Evolutionary conservation across 1,284 basidiomycete species (phyloP), one percentile per base, ranked within the genome.

Genomic region (Phaffia rhodozyma): DNA sequence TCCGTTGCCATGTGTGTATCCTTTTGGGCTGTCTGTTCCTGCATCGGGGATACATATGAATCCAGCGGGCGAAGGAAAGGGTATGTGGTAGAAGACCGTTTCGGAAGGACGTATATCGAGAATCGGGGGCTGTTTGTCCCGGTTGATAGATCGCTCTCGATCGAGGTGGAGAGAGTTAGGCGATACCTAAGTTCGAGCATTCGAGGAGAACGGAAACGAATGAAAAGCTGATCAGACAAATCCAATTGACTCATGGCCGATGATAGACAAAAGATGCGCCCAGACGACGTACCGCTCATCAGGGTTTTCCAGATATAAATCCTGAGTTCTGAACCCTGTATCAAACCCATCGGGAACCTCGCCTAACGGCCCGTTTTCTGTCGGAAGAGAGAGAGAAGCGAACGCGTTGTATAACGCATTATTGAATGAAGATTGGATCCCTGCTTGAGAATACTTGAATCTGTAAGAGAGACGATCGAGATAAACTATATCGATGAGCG

Each of bases 371-470:
- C 38, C 38, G 13, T 43, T 43, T 43, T 16, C 13, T 16, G 38
- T 43, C 16, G 38, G 38, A 43, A 16, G 38, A 34, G 58, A 32
- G 1, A 50, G n/a, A 3, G 9, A 34, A 21, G 58, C 34, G 25
- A 59, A 48, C 53, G 51, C 53, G 32, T 55, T 43, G 60, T 62
- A 38, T 9, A 54, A 48, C 29, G 54, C 60, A 27, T 32, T 48
- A 32, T 61, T 52, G 18, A 48, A 54, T 30, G 34, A 38, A 30
- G 53, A 34, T 49, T 18, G 30, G 13, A 70, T 60, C 60, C 67
- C 63, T 5, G 67, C 66, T 4, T 69, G 69, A 3, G 62, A 52
- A 57, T 71, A 74, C 25, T 65, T 67, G 61, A 67, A 66, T 29
- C 69, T 71, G 55, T 18, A 50, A 16, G 30, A 48, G n/a, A n/a